Evolutionary conservation across 768 basidiomycete genomes (phyloP), one percentile per base, ranked within the genome.

Genomic region (Tricholoma bakamatsutake): DNA sequence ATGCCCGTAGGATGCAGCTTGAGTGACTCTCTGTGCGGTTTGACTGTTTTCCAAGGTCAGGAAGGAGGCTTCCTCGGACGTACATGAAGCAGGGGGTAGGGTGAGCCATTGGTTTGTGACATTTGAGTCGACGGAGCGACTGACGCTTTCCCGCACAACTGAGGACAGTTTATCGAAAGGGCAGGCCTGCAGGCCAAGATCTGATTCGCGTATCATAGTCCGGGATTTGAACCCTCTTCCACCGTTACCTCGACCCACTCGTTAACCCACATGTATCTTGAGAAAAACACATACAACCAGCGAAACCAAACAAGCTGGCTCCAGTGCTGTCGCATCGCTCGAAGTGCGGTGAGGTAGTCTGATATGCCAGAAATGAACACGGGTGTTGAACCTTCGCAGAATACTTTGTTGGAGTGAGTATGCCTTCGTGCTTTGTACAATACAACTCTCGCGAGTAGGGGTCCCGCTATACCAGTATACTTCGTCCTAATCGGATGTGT

Each of bases 251-350:
- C 80, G 2, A 76, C 74, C 81, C 90, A 91, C 59, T 90, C 86
- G 59, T 94, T 94, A 27, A 90, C 82, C 93, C 94, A 96, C 90
- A 96, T 88, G 65, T 94, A 93, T 55, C 87, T 78, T 15, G 90
- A 93, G 65, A 87, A 90, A 18, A 71, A 59, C 37, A 95, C 76
- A 65, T 93, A 90, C 54, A 94, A 71, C 82, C 88, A 92, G 40
- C 94, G 81, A 73, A 93, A 96, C 93, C 93, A 95, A 42, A 83
- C 81, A 56, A 92, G 71, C 73, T 97, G 94, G 57, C 83, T 84
- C 53, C 71, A 58, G 61, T 97, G 94, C 55, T 77, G 71, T 57
- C 71, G 69, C 85, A 94, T 93, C 5, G 93, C 92, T 27, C 70
- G 63, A 11, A 88, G 64, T 3, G 87, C 81, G 21, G 66, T 74